Base-by-base conservation (phyloP, 768 basidiomycete genomes). In the Auriscalpium microsporum region DNA sequence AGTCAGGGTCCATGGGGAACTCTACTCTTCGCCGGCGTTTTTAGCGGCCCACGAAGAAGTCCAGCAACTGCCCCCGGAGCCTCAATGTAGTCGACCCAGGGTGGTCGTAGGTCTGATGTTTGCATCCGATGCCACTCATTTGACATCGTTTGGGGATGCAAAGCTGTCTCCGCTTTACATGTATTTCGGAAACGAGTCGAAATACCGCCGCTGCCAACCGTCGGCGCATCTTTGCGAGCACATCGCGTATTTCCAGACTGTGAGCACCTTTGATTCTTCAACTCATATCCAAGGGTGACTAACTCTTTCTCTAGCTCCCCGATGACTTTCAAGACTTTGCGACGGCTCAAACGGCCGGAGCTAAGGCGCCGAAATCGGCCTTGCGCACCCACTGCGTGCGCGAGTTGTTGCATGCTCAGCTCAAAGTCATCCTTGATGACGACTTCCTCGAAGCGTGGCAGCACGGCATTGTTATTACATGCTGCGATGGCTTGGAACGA, bases 341-440 rank as follows among this genome's bases (percentile, higher is more conserved):
- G 16, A 4, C 21, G 4, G 4, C 4, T 11, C 13, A 50, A 36
- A 33, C 23, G 6, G 23, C 28, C 4, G 14, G 14, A 33, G 34
- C 13, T 3, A 13, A 13, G 11, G 40, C 48, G 11, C 14, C 48
- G 6, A 33, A 14, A 2, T 10, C 48, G 10, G 13, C 21, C 13
- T 11, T 50, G 23, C 34, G 13, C 11, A 67, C 58, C 0, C 61
- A 65, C 37, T 59, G 55, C n/a, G 54, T 45, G 2, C 52, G 48
- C 1, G 63, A 70, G 44, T 14, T 67, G 0, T 62, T 70, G 60
- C 69, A 70, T 17, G 65, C 49, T 0, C 51, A 63, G 0, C 65
- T 66, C 62, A n/a, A 19, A 0, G 40, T 65, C 11, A 16, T 70
- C 0, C 48, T 71, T 0, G 58, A 70, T 6, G 9, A 59, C 0